phyloP scores from a whole-genome alignment of 2,329 filamentous ascomycete genomes.

The Clathrospora elynae region DNA sequence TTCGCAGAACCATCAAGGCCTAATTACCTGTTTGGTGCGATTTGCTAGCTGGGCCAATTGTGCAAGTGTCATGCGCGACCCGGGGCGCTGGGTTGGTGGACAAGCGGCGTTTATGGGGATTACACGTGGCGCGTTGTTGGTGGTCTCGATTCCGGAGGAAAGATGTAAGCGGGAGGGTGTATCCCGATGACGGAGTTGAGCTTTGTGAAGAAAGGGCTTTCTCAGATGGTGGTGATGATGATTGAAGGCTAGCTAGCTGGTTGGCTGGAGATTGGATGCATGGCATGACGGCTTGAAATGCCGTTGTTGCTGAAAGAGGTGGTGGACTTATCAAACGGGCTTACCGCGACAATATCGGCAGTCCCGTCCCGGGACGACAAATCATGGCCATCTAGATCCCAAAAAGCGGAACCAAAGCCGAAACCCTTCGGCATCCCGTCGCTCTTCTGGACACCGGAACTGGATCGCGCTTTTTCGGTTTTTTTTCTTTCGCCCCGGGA shows the following conservation, averaged over 20 bases:
- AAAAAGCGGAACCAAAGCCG: constrained; percentile 1
- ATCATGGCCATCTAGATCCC: constrained; percentile 10
- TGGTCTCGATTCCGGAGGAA: constrained; percentile 29
- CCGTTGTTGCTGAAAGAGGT: constrained; percentile 7
- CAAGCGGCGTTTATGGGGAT: constrained; percentile 25
- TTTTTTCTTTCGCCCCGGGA: constrained; percentile 1
- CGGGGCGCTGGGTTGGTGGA: constrained; percentile 14
- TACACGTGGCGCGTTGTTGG: constrained; percentile 47
- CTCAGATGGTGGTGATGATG: constrained; percentile 31
- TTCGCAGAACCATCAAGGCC: constrained; percentile 15
- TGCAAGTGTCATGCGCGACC: constrained; percentile 31
- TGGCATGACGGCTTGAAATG: constrained; percentile 9
- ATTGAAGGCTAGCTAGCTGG: too few species aligned
- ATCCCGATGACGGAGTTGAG: constrained; percentile 21
- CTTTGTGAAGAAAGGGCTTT: too few species aligned
- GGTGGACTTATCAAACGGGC: constrained; percentile 5
- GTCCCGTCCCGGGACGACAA: not conserved
- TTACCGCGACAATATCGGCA: constrained; percentile 16
- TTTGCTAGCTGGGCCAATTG: not conserved
- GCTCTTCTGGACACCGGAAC: constrained; percentile 5
- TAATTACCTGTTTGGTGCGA: not conserved
- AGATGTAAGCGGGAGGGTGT: constrained; percentile 22
- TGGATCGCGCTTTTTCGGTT: constrained; percentile 1
- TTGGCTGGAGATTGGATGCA: constrained; percentile 16
- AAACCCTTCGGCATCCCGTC: constrained; percentile 13